Conservation (phyloP, 2,329 filamentous ascomycete genomes). For the Ilyonectria destructans region DNA sequence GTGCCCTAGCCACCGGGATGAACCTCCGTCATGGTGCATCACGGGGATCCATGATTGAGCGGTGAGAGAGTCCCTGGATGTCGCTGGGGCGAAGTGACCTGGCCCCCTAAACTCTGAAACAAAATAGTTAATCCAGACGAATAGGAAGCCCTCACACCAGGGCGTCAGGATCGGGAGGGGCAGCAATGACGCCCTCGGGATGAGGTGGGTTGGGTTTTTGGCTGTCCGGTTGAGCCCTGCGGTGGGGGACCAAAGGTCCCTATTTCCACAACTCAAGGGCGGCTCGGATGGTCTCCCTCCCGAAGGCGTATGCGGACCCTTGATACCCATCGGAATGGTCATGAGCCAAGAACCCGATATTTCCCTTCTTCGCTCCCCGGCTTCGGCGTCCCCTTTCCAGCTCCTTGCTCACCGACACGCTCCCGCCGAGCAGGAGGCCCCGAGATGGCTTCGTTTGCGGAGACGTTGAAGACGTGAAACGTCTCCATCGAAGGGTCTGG, state of each 20-base stretch:
- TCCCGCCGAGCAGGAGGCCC: slow-evolving; percentile 22
- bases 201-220: slow-evolving; percentile 19
- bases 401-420: slow-evolving; percentile 12
- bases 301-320: background rate
- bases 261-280: slow-evolving; percentile 10
- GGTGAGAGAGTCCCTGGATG: slow-evolving; percentile 20
- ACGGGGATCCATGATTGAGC: slow-evolving; percentile 14
- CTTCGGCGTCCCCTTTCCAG: slow-evolving; percentile 5
- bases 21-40: slow-evolving; percentile 9
- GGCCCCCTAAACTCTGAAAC: slow-evolving; percentile 26
- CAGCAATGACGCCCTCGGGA: background rate
- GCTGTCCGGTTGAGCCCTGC: slow-evolving; percentile 6
- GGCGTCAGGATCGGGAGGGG: slow-evolving; percentile 20
- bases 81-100: slow-evolving; percentile 6
- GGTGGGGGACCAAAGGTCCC: background rate
- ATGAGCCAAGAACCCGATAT: background rate
- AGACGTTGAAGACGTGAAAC: slow-evolving; percentile 38
- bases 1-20: slow-evolving; percentile 4
- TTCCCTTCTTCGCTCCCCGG: slow-evolving; percentile 4
- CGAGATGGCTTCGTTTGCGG: slow-evolving; percentile 16
- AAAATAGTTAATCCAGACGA: background rate
- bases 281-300: background rate
- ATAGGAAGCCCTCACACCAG: background rate
- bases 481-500: slow-evolving; percentile 31
- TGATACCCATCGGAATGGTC: background rate